Evolutionary conservation across 805 yeast species (phyloP).

Genomic region (Myxozyma melibiosi): DNA sequence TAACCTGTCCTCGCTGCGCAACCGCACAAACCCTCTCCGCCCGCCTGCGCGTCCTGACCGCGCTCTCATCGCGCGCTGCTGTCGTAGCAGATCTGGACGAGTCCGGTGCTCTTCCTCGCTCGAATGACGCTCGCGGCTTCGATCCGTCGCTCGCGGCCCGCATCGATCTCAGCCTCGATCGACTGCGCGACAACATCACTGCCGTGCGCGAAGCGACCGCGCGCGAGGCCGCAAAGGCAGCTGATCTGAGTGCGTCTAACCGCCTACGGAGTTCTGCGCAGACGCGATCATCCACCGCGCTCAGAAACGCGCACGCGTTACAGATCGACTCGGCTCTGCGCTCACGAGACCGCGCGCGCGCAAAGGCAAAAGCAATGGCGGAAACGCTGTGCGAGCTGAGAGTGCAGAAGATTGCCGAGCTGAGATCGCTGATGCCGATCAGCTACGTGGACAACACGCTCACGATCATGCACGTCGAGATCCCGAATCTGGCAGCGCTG

Average conservation of each 20-base stretch:
- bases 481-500: slow-evolving; percentile 14
- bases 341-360: slow-evolving; percentile 9
- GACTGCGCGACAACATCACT: slow-evolving; percentile 2
- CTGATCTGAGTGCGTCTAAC: not conserved
- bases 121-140: not conserved
- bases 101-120: not conserved
- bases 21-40: slow-evolving; percentile 10
- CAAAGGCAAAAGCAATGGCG: not conserved
- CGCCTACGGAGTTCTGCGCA: slow-evolving; percentile 5
- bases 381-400: not conserved
- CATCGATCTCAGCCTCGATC: not conserved
- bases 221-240: not conserved
- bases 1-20: slow-evolving; percentile 27
- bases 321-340: slow-evolving; percentile 14
- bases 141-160: not conserved
- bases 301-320: slow-evolving; percentile 26
- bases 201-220: not conserved
- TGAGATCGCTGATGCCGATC: too few relatives aligned
- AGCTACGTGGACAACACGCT: too few relatives aligned
- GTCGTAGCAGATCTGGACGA: not conserved
- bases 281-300: slow-evolving; percentile 16
- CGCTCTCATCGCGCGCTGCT: slow-evolving; percentile 8
- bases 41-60: slow-evolving; percentile 14
- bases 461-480: too few relatives aligned
- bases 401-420: too few relatives aligned